phyloP scores from a whole-genome alignment of 805 yeast genomes.

The Saccharomyces kudriavzevii region DNA sequence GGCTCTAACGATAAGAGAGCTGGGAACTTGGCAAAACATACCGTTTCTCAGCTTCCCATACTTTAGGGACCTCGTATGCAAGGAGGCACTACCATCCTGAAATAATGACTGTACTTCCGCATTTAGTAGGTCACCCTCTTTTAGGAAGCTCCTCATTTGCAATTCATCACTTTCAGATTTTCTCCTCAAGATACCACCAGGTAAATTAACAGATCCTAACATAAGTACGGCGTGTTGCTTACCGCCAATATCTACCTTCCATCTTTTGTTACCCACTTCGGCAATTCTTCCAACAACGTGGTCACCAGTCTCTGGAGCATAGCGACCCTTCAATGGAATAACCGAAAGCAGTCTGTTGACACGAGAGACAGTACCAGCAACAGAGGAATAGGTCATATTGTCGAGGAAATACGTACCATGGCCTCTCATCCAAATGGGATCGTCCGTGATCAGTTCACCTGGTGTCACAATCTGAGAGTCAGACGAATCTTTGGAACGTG shows the following conservation, averaged over 20 bases:
- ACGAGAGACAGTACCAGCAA: slow-evolving; percentile 81
- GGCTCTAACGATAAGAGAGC: slow-evolving; percentile 73
- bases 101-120: slow-evolving; percentile 91
- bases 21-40: slow-evolving; percentile 68
- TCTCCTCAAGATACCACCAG: slow-evolving; percentile 93
- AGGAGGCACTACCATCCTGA: slow-evolving; percentile 83
- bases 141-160: slow-evolving; percentile 87
- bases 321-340: slow-evolving; percentile 76
- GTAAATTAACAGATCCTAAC: slow-evolving; percentile 93
- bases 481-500: slow-evolving; percentile 28
- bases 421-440: slow-evolving; percentile 96
- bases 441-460: slow-evolving; percentile 93
- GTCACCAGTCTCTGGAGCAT: slow-evolving; percentile 92
- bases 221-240: slow-evolving; percentile 84
- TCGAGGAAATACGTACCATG: slow-evolving; percentile 86
- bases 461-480: slow-evolving; percentile 67
- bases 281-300: slow-evolving; percentile 90
- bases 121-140: slow-evolving; percentile 91
- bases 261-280: slow-evolving; percentile 86
- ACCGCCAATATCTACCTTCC: slow-evolving; percentile 97
- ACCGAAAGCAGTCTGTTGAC: slow-evolving; percentile 85
- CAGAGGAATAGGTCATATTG: slow-evolving; percentile 76
- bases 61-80: slow-evolving; percentile 90
- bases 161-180: slow-evolving; percentile 92
- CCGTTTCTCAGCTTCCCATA: slow-evolving; percentile 96